Conservation (phyloP, 345 rosid genomes). For the Citropsis articulata region DNA sequence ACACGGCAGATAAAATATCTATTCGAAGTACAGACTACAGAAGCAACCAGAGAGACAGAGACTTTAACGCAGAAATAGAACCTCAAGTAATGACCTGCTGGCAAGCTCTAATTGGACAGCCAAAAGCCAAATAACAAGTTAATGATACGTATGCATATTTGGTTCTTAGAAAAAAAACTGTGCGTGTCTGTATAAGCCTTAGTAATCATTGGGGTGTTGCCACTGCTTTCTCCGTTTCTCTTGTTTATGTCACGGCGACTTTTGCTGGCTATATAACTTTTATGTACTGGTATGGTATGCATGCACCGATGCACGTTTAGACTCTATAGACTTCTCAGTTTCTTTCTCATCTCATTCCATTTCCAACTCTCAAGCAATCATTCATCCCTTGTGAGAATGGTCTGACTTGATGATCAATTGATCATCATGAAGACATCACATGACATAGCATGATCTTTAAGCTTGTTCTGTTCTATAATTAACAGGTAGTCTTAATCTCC, state of each 20-base stretch:
- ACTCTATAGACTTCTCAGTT: neutral
- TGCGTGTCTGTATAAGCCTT: too few species aligned
- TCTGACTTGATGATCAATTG: neutral
- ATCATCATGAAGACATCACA: too few species aligned
- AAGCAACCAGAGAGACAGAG: neutral
- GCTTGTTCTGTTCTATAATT: conserved; percentile 5
- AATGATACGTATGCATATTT: too few species aligned
- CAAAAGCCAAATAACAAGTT: neutral
- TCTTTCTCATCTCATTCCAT: neutral
- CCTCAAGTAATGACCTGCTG: neutral
- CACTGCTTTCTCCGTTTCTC: rapidly evolving
- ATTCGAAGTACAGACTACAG: neutral
- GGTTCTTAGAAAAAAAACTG: too few species aligned
- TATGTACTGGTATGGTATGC: neutral
- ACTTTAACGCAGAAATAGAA: neutral
- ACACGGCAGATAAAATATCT: neutral
- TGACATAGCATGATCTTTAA: neutral
- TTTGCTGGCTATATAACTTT: neutral
- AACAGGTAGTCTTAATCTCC: neutral
- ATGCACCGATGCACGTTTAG: conserved; percentile 1
- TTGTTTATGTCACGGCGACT: neutral
- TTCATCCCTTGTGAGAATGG: neutral
- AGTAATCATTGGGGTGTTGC: too few species aligned
- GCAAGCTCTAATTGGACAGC: neutral
- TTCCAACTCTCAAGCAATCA: neutral